phyloP scores from a whole-genome alignment of 345 rosid species.

The Euphorbia lathyris region DNA sequence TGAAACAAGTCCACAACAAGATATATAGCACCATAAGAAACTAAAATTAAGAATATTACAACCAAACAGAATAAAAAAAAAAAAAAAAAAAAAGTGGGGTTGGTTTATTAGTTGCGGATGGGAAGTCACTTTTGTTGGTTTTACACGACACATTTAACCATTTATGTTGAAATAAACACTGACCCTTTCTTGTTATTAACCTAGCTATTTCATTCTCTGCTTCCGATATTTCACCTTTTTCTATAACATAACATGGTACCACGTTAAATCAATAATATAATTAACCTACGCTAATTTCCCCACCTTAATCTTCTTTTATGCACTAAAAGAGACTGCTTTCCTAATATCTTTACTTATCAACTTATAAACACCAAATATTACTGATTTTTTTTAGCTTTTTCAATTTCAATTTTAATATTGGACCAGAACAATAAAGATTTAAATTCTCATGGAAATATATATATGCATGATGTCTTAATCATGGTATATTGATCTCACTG shows the following conservation, averaged over 20 bases:
- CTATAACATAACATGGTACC: conserved; percentile 38
- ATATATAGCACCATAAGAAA: conserved; percentile 37
- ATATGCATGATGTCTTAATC: not conserved
- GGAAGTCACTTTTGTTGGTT: conserved; percentile 73
- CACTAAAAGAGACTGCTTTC: conserved; percentile 44
- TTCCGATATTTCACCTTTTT: no score
- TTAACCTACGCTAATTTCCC: conserved; percentile 24
- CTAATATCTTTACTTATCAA: conserved; percentile 31
- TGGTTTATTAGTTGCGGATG: conserved; percentile 63
- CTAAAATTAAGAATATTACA: conserved; percentile 2
- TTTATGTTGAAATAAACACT: conserved; percentile 9
- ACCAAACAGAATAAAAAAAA: conserved; percentile 28
- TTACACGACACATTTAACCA: conserved; percentile 54
- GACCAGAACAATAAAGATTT: not conserved
- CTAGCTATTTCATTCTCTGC: no score
- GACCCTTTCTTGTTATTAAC: conserved; percentile 31
- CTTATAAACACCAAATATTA: conserved; percentile 20
- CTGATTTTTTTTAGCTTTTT: not conserved
- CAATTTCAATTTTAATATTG: not conserved
- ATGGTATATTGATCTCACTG: not conserved
- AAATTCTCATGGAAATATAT: not conserved
- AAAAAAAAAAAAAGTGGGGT: conserved; percentile 31
- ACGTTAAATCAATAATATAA: conserved; percentile 41
- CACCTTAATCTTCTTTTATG: conserved; percentile 18
- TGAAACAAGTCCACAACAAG: conserved; percentile 33